Evolutionary conservation across 2,329 filamentous ascomycete species (phyloP).

Genomic region (Calonectria ilicicola): DNA sequence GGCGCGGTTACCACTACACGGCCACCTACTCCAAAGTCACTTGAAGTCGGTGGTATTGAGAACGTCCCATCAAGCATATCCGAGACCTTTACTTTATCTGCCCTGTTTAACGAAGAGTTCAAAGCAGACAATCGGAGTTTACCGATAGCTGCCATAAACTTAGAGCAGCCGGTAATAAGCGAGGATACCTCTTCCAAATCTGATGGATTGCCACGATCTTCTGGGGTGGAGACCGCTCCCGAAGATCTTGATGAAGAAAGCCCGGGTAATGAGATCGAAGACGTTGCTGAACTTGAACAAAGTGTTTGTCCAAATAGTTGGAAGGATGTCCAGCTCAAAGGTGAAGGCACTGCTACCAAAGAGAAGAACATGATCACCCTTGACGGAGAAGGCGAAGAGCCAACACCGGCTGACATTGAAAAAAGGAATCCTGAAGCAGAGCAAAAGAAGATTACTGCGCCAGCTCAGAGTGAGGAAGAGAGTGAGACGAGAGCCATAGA

Average conservation of each 20-base stretch:
- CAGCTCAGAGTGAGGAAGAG: background rate
- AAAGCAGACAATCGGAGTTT: background rate
- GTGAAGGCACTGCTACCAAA: background rate
- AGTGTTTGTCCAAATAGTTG: background rate
- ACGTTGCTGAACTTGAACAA: background rate
- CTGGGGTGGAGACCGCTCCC: background rate
- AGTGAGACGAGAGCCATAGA: background rate
- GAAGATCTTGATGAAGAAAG: too few species aligned
- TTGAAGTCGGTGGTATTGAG: too few species aligned
- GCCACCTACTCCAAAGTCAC: background rate
- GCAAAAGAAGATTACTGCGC: background rate
- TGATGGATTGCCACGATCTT: background rate
- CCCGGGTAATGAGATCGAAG: background rate
- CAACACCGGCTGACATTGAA: background rate
- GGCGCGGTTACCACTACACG: background rate
- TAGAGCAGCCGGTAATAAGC: too few species aligned
- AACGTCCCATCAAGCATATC: background rate
- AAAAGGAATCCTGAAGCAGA: background rate
- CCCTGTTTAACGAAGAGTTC: background rate
- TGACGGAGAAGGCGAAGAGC: background rate
- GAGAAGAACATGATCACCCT: background rate
- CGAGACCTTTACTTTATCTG: background rate
- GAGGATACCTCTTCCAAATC: background rate
- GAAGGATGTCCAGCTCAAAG: background rate
- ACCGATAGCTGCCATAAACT: background rate